Percentiles rank a stretch among this genome's conserved stretches.
These are phyloP conservation scores for Neurospora sp. DNA, from an alignment of 495 filamentous ascomycete species.

Conservation along the genomic window DNA sequence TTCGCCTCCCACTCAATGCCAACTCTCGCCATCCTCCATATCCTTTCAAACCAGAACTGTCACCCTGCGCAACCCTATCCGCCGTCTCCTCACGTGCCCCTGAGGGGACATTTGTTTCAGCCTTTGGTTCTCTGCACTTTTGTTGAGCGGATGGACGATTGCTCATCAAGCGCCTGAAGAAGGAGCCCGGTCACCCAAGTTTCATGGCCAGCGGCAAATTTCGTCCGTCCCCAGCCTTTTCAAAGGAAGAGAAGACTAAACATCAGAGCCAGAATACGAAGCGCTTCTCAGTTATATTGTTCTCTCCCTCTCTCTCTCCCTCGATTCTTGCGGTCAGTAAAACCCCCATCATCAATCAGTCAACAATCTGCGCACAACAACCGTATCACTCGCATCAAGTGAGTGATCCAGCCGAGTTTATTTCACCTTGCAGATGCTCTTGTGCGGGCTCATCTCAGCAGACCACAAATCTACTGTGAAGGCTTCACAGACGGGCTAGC, in stretches of 20 bases:
- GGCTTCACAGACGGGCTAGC: not conserved
- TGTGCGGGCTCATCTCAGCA: not conserved
- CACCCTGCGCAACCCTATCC: not conserved
- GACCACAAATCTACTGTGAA: not conserved
- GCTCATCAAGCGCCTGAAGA: not conserved
- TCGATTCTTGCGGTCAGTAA: not conserved
- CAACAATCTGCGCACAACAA: not conserved
- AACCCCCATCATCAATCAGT: not conserved
- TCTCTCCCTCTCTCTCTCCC: not conserved
- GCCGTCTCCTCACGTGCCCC: not conserved
- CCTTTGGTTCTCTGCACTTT: not conserved
- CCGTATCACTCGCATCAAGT: not conserved
- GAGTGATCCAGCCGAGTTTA: not conserved
- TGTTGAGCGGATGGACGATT: not conserved
- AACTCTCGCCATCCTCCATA: not conserved
- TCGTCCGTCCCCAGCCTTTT: not conserved
- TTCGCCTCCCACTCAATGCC: not conserved
- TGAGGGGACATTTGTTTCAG: not conserved
- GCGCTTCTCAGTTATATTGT: not conserved
- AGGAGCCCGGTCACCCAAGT: not conserved
- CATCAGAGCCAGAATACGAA: not conserved
- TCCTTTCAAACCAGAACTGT: not conserved
- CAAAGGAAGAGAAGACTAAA: not conserved
- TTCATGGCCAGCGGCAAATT: not conserved
- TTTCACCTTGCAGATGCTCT: not conserved